These are phyloP conservation scores for Phytopythium aichiense DNA, from an alignment of 352 stramenopile species.

Conservation along the genomic window DNA sequence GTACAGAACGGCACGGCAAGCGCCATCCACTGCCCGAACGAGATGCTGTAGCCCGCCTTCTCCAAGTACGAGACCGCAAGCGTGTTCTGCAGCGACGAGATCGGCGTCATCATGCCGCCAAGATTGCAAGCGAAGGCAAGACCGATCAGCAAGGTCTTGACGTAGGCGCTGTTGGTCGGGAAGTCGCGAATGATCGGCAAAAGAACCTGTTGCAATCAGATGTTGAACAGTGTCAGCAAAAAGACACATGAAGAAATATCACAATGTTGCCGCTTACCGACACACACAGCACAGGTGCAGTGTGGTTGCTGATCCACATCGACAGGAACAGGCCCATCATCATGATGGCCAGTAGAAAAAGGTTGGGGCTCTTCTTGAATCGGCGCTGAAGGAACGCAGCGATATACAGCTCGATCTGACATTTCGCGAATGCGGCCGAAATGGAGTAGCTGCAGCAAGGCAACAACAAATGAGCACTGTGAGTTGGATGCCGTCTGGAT, in stretches of 20 bases:
- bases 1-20: slow-evolving; percentile 88
- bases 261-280: slow-evolving; percentile 36
- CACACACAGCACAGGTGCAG: slow-evolving; percentile 89
- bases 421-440: slow-evolving; percentile 88
- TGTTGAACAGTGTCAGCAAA: not conserved
- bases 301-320: slow-evolving; percentile 94
- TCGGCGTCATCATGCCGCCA: slow-evolving; percentile 92
- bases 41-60: slow-evolving; percentile 84
- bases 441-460: slow-evolving; percentile 62
- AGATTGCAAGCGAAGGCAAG: slow-evolving; percentile 93
- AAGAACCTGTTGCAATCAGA: slow-evolving; percentile 33
- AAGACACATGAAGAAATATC: too few species aligned
- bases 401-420: slow-evolving; percentile 91
- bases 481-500: slow-evolving; percentile 3
- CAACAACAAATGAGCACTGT: not conserved
- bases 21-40: slow-evolving; percentile 90
- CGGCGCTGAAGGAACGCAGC: slow-evolving; percentile 83
- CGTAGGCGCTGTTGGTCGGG: slow-evolving; percentile 76
- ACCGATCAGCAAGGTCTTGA: slow-evolving; percentile 90
- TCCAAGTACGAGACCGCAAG: slow-evolving; percentile 83
- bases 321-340: slow-evolving; percentile 91
- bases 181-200: slow-evolving; percentile 89
- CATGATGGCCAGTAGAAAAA: slow-evolving; percentile 93
- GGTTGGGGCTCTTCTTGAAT: slow-evolving; percentile 86
- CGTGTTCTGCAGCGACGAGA: slow-evolving; percentile 90